Evolutionary conservation across 2,329 filamentous ascomycete genomes (phyloP), one percentile per base, ranked within the genome.

Genomic region (Diaporthe destruens): DNA sequence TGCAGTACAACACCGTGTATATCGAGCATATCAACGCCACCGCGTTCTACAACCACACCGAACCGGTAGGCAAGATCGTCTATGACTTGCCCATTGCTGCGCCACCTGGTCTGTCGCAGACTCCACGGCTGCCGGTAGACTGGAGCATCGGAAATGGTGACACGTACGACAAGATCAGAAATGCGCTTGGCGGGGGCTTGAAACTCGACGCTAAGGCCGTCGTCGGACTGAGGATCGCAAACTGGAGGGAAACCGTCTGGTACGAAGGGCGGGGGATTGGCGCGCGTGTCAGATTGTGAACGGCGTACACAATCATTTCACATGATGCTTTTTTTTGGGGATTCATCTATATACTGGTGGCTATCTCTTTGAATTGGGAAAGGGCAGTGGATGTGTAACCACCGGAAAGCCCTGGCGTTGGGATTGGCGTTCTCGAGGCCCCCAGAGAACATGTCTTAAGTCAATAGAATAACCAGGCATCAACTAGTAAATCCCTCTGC

Each of bases 21-120:
- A 88, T 99, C 75, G 94, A 94, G 49, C 87, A 86, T 66, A 88
- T 98, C 77, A 92, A 97, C 78, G 96, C 96, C 8, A 94, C 92
- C 1, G 95, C 96, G 0, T 92, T 91, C 74, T 97, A 97, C 81
- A 94, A 97, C 75, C 89, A 93, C 74, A 93, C 91, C 11, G 90
- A 96, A 68, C 88, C 91, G 1, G 87, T 97, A 0, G 96, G 95
- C 1, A 89, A 86, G 34, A 98, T 98, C 72, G 76, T 92, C 32
- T 94, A 96, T 79, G 87, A 92, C 51, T 80, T 90, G 20, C 90
- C 93, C 0, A 96, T 98, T 78, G 88, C 90, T 2, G 92, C 95
- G 1, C 91, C 92, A 0, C 94, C 95, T 0, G 94, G 95, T 0
- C 80, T 89, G 1, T 93, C 91, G 2, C 83, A 88, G 71, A 94